phyloP scores from a whole-genome alignment of 1,139 yeast genomes.

The Taphrina deformans region DNA sequence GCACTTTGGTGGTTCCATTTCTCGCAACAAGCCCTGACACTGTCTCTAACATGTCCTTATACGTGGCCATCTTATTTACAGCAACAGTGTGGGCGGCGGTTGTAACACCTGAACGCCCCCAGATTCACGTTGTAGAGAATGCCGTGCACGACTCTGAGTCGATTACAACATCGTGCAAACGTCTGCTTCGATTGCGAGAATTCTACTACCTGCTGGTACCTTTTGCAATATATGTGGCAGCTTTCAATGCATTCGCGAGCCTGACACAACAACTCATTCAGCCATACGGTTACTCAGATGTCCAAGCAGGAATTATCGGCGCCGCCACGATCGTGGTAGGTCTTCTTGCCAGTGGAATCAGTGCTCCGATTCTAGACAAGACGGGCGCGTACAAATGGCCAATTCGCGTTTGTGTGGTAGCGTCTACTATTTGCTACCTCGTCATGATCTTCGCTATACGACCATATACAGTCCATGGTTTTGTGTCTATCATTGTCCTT shows the following conservation, averaged over 20 bases:
- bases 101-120: slow-evolving; percentile 4
- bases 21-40: slow-evolving; percentile 41
- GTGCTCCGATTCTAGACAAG: slow-evolving; percentile 45
- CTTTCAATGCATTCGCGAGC: slow-evolving; percentile 46
- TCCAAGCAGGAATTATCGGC: slow-evolving; percentile 47
- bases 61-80: slow-evolving; percentile 42
- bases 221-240: slow-evolving; percentile 47
- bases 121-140: neutral
- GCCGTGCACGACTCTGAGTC: slow-evolving; percentile 41
- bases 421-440: slow-evolving; percentile 13
- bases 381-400: slow-evolving; percentile 42
- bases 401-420: slow-evolving; percentile 35
- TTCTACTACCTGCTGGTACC: slow-evolving; percentile 42
- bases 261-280: slow-evolving; percentile 45
- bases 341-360: slow-evolving; percentile 44
- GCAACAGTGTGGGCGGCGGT: slow-evolving; percentile 1
- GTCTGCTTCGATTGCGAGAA: slow-evolving; percentile 24
- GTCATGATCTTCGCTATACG: slow-evolving; percentile 17
- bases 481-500: slow-evolving; percentile 39
- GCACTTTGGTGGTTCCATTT: slow-evolving; percentile 46
- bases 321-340: slow-evolving; percentile 46
- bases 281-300: slow-evolving; percentile 46
- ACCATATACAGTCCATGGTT: slow-evolving; percentile 41
- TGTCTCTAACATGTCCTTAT: slow-evolving; percentile 41
- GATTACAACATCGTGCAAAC: slow-evolving; percentile 39